Percentiles rank a stretch among this genome's conserved stretches.
Evolutionary conservation across 352 stramenopile species (phyloP).

Genomic region (Poterioochromonas sp.): DNA sequence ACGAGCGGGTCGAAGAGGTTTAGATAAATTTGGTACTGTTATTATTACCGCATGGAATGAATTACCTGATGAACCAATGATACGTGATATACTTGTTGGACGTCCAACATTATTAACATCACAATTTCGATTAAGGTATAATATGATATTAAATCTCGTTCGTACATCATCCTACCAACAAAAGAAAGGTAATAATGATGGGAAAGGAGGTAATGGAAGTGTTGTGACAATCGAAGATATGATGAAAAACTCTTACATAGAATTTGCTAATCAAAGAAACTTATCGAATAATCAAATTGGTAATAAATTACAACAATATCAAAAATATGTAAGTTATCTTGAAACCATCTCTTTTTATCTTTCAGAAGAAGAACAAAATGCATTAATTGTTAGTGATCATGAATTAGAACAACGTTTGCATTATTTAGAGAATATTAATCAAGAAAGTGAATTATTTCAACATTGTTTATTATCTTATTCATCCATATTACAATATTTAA

Average conservation of each 20-base stretch:
- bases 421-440: no score
- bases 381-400: no score
- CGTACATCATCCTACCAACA: background rate
- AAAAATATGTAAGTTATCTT: conserved; percentile 58
- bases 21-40: conserved; percentile 92
- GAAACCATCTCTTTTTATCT: no score
- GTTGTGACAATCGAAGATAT: conserved; percentile 83
- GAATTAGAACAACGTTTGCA: no score
- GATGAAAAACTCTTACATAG: conserved; percentile 92
- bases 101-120: conserved; percentile 84
- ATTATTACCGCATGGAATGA: conserved; percentile 57
- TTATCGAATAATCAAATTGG: conserved; percentile 48
- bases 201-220: no score
- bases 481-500: no score
- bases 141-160: conserved; percentile 29
- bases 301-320: conserved; percentile 61
- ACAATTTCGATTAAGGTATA: conserved; percentile 78
- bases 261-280: conserved; percentile 55
- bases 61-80: conserved; percentile 49
- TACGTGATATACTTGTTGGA: conserved; percentile 88
- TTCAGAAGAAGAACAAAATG: no score
- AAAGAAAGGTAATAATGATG: no score
- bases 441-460: no score
- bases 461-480: no score
- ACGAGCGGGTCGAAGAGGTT: conserved; percentile 84